Evolutionary conservation across 2,329 filamentous ascomycete genomes (phyloP).

Genomic region (Colletotrichum sp.): DNA sequence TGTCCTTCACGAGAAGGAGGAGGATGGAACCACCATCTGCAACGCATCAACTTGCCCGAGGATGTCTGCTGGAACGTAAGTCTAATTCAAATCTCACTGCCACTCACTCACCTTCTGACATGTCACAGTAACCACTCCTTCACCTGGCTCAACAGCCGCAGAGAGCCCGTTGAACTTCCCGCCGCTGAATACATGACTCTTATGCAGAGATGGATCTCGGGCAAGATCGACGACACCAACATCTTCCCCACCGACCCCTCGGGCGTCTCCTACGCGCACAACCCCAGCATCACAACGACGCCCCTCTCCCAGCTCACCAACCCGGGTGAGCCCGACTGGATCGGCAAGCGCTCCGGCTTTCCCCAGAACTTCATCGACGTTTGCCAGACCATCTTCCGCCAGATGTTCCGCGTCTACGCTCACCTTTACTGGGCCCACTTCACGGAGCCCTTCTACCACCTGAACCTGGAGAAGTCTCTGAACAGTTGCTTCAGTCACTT

Average conservation of each 20-base stretch:
- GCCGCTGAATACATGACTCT: constrained; percentile 93
- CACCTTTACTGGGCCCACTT: constrained; percentile 99
- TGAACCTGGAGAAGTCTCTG: constrained; percentile 80
- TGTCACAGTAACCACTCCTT: constrained; percentile 81
- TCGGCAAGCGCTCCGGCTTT: constrained; percentile 92
- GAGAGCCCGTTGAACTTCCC: constrained; percentile 88
- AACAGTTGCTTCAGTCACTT: constrained; percentile 92
- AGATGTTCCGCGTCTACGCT: constrained; percentile 98
- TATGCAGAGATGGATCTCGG: constrained; percentile 96
- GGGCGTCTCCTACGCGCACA: constrained; percentile 69
- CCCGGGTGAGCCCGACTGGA: constrained; percentile 72
- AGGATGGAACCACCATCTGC: constrained; percentile 79
- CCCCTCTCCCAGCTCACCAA: constrained; percentile 68
- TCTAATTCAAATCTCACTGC: constrained; percentile 28
- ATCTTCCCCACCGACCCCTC: constrained; percentile 90
- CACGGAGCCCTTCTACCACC: constrained; percentile 80
- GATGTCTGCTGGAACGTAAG: constrained; percentile 94
- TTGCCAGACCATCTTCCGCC: constrained; percentile 92
- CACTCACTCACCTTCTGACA: background rate
- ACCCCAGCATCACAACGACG: constrained; percentile 62
- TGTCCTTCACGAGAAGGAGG: constrained; percentile 85
- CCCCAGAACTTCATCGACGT: constrained; percentile 88
- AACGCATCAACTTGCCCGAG: constrained; percentile 84
- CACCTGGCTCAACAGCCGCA: constrained; percentile 91
- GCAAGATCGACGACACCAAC: constrained; percentile 88